Conservation (phyloP, 805 yeast genomes). For the Lipomyces yamanashiensis region DNA sequence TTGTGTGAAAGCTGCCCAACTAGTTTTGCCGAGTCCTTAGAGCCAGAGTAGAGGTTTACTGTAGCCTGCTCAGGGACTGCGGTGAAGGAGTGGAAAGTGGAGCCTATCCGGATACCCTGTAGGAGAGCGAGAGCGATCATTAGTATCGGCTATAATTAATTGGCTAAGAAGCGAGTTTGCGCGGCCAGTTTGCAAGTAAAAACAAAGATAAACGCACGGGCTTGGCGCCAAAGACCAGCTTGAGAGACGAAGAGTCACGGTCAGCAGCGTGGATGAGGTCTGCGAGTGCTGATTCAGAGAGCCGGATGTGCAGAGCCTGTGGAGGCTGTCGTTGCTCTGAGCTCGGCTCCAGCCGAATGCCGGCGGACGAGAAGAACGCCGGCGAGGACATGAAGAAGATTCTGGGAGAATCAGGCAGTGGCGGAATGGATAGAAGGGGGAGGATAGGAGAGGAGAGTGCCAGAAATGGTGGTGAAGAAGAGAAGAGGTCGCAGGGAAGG, state of each 20-base stretch:
- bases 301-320: constrained; percentile 29
- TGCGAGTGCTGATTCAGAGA: constrained; percentile 26
- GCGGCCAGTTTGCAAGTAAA: neutral
- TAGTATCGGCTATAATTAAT: neutral
- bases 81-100: constrained; percentile 16
- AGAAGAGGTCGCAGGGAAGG: neutral
- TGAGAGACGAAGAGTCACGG: constrained; percentile 22
- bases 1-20: constrained; percentile 39
- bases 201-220: constrained; percentile 19
- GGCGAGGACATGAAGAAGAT: constrained; percentile 6
- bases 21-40: constrained; percentile 1
- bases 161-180: no score
- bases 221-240: constrained; percentile 27
- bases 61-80: constrained; percentile 22
- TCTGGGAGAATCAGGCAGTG: neutral
- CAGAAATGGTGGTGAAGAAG: constrained; percentile 3
- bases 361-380: constrained; percentile 21
- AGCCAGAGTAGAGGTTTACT: constrained; percentile 16
- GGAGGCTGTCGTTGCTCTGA: constrained; percentile 4
- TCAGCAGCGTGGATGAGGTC: constrained; percentile 19
- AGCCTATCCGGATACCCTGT: constrained; percentile 29
- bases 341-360: constrained; percentile 14
- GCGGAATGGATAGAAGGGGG: neutral
- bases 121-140: neutral
- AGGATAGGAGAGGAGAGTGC: neutral